Evolutionary conservation across 1,284 basidiomycete genomes (phyloP).

Genomic region (Puccinia coronata): DNA sequence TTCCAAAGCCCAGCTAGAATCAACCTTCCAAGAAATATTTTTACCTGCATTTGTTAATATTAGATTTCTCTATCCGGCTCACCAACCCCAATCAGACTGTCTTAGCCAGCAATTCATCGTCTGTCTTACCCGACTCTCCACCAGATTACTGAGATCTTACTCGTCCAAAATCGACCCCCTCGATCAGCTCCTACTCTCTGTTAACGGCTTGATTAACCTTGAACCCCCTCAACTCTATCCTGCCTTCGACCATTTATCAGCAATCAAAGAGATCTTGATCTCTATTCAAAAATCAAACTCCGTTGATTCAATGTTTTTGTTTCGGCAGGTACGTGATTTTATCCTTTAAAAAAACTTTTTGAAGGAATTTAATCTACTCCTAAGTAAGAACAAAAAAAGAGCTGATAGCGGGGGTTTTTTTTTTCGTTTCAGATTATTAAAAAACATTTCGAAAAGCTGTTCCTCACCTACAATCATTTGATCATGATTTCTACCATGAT

Average conservation of each 20-base stretch:
- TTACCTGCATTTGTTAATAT: neutral
- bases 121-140: neutral
- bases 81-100: too few species aligned
- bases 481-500: neutral
- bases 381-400: neutral
- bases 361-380: too few species aligned
- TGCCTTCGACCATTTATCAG: neutral
- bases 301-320: neutral
- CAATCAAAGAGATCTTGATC: neutral
- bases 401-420: constrained; percentile 10
- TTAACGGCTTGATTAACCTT: neutral
- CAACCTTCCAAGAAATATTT: neutral
- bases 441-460: neutral
- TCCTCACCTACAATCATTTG: neutral
- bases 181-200: neutral
- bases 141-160: neutral
- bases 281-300: neutral
- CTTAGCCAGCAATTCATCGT: neutral
- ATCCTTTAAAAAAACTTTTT: neutral
- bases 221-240: neutral
- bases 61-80: too few species aligned
- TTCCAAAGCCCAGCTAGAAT: neutral
- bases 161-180: neutral
- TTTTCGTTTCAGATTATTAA: neutral
- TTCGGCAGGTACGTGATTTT: neutral